Base-by-base conservation (phyloP, 257 asterid genomes). In the Primulina eburnea region DNA sequence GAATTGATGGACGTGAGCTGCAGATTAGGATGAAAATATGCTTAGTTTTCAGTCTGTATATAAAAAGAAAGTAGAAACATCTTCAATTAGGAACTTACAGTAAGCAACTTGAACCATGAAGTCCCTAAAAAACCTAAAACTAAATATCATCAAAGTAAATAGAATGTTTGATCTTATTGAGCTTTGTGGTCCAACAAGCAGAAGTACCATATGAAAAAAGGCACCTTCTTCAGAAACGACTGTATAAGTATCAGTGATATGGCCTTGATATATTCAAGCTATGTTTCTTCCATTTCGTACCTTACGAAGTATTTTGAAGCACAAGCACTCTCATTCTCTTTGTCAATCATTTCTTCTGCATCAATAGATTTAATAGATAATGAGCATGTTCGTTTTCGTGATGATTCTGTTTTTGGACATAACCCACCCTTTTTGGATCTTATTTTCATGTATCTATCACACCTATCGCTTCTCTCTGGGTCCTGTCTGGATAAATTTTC, bases 271-370 rank as follows among this genome's bases (percentile, higher is more conserved):
- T 34, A 16, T 28, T 56, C 57, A 59, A 26, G 85, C 95, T 21
- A n/a, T 59, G 16, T 80, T 58, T 71, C 78, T 64, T 53, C 82
- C 68, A 71, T 83, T 64, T 81, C 76, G 29, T 58, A 72, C 75
- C 87, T 80, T 68, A 68, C 71, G 40, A 56, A 62, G 62, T 81
- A 73, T 68, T 74, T 71, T 58, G 82, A 81, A 71, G 79, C 71
- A 38, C 65, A 71, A 64, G 79, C 57, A 73, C 47, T 72, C 32
- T 82, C 89, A 73, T 68, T 73, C 24, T 79, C 82, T 71, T 75
- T 85, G 69, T 87, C 92, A 69, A 88, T 79, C 70, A 73, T 79
- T 77, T 75, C 87, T 60, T 85, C 81, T 50, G 75, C 79, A 59
- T 65, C 69, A 78, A 62, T 29, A 61, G 76, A 60, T 69, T 64